Conservation (phyloP, 495 filamentous ascomycete genomes). For the Xylaria telfairii region DNA sequence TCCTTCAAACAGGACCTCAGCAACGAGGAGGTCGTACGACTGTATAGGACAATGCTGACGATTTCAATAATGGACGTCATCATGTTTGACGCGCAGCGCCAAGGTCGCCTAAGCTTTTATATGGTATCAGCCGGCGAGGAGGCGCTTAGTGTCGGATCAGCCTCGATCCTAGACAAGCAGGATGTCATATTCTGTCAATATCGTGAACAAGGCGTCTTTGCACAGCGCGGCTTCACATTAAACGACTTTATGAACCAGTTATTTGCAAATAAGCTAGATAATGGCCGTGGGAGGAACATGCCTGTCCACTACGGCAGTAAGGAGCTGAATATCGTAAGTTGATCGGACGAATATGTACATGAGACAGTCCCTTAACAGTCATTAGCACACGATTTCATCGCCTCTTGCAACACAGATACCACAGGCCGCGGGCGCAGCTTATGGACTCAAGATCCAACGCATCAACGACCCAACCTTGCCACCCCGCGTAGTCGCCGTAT, state of each 20-base stretch:
- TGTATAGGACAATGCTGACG: conserved; percentile 66
- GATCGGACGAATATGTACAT: not conserved
- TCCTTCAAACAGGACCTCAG: conserved; percentile 65
- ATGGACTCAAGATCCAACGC: conserved; percentile 87
- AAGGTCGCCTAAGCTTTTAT: conserved; percentile 91
- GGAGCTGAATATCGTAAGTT: conserved; percentile 76
- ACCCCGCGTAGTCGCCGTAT: conserved; percentile 80
- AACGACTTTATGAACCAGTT: conserved; percentile 94
- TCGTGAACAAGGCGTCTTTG: conserved; percentile 88
- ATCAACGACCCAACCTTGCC: conserved; percentile 69
- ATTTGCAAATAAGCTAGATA: conserved; percentile 86
- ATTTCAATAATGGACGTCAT: conserved; percentile 93
- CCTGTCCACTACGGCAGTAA: conserved; percentile 93
- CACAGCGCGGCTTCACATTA: conserved; percentile 86
- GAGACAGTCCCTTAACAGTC: not conserved
- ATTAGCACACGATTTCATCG: conserved; percentile 91
- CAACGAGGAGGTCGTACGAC: conserved; percentile 71
- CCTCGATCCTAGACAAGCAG: conserved; percentile 77
- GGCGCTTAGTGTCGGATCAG: conserved; percentile 87
- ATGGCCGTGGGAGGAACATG: conserved; percentile 90
- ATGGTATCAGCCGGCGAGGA: conserved; percentile 98
- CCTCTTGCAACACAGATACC: conserved; percentile 94
- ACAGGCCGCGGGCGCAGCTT: conserved; percentile 91
- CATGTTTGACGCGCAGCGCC: conserved; percentile 86
- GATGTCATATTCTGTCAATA: conserved; percentile 97